phyloP scores from a whole-genome alignment of 352 stramenopile genomes.

The Halophytophthora batemanensis region DNA sequence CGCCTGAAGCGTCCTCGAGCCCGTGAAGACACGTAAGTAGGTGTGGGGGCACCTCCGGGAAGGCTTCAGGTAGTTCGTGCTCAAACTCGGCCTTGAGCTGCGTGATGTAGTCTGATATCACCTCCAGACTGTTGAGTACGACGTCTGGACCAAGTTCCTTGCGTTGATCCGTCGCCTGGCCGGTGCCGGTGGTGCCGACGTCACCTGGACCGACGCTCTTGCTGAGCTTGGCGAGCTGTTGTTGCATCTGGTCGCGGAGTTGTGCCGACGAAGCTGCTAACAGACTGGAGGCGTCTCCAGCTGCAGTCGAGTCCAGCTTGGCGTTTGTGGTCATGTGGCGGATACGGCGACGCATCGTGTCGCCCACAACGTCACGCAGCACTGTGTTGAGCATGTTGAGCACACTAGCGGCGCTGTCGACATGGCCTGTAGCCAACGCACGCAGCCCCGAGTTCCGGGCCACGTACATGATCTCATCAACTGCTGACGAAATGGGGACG shows the following conservation, averaged over 20 bases:
- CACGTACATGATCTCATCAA: slow-evolving; percentile 89
- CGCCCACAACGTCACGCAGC: slow-evolving; percentile 68
- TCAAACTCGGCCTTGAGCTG: slow-evolving; percentile 82
- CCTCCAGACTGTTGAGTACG: slow-evolving; percentile 81
- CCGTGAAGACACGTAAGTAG: slow-evolving; percentile 67
- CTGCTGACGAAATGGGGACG: slow-evolving; percentile 77
- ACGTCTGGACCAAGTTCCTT: slow-evolving; percentile 71
- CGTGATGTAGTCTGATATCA: slow-evolving; percentile 69
- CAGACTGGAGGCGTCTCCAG: slow-evolving; percentile 38
- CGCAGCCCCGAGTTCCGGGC: slow-evolving; percentile 74
- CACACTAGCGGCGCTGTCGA: slow-evolving; percentile 76
- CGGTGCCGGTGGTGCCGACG: slow-evolving; percentile 15
- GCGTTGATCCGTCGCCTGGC: slow-evolving; percentile 28
- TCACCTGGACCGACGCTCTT: slow-evolving; percentile 63
- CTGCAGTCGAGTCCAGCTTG: slow-evolving; percentile 45
- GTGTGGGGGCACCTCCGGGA: slow-evolving; percentile 71
- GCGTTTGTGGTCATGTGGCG: slow-evolving; percentile 64
- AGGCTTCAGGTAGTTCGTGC: slow-evolving; percentile 60
- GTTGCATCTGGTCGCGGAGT: slow-evolving; percentile 84
- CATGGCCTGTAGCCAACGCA: slow-evolving; percentile 78
- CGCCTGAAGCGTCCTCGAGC: slow-evolving; percentile 66
- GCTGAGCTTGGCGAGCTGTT: slow-evolving; percentile 82
- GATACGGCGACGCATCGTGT: slow-evolving; percentile 78
- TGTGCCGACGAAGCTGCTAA: slow-evolving; percentile 55
- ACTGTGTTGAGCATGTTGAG: slow-evolving; percentile 87